Base-by-base conservation (phyloP, 768 basidiomycete genomes). In the Calocera cornea region DNA sequence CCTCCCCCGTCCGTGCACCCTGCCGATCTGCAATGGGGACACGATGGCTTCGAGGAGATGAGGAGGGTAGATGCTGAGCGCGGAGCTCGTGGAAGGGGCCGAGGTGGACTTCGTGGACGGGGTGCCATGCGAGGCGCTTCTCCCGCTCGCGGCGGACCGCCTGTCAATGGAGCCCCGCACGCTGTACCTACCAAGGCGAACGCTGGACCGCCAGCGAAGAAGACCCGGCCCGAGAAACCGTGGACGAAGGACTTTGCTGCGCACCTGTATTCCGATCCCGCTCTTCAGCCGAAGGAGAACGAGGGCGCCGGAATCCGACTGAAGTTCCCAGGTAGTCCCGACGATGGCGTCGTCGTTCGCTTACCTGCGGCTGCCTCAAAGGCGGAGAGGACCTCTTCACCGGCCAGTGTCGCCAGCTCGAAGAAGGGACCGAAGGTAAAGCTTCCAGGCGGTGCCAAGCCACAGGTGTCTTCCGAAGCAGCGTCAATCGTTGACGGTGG, bases 11-110 rank as follows among this genome's bases (percentile, higher is more conserved):
- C 84, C 14, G 82, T 88, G 47, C 54, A 60, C 31, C 54, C 54
- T 33, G 22, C 14, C 31, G 88, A 91, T 69, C 83, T 80, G 40
- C 75, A 83, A 1, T 93, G 92, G 92, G 86, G 83, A 0, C 92
- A 94, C 73, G 90, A 92, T 73, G 90, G 91, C 1, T 95, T 87
- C 70, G 90, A 92, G 75, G 90, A 95, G 78, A 84, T 92, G 84
- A 90, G 85, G 77, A 81, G 81, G 66, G 83, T 83, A 71, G 90
- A 92, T 68, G 88, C 90, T 68, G 80, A 81, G 65, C 77, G 77
- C 41, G 72, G 75, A 5, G 75, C 74, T 54, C 77, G 79, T 64
- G 80, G 78, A 27, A 70, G 79, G 29, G 79, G 79, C 11, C 82
- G 86, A 63, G 79, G 79, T 34, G 82, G 73, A 34, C 71, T 75